Evolutionary conservation across 768 basidiomycete species (phyloP).

Genomic region (Pleurotus djamor): DNA sequence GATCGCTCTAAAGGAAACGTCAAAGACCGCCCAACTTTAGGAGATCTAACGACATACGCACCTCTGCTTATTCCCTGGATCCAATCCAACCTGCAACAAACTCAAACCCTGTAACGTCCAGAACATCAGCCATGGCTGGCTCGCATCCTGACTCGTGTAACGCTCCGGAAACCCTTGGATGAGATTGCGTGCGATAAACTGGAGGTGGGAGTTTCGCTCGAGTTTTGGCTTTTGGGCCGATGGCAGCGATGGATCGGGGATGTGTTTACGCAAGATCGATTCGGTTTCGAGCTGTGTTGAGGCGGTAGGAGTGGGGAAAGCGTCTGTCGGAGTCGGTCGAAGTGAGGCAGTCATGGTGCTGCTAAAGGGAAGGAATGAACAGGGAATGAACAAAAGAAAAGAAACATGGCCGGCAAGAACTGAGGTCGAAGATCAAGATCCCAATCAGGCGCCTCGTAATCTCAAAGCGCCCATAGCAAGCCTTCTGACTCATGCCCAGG

Average conservation of each 20-base stretch:
- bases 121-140: slow-evolving; percentile 93
- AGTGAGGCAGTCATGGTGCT: slow-evolving; percentile 9
- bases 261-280: slow-evolving; percentile 52
- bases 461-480: too few species aligned
- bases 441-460: too few species aligned
- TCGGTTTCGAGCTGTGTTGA: slow-evolving; percentile 64
- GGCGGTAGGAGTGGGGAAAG: slow-evolving; percentile 63
- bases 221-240: slow-evolving; percentile 31
- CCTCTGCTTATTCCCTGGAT: slow-evolving; percentile 77
- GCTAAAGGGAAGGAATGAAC: too few species aligned
- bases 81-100: slow-evolving; percentile 72
- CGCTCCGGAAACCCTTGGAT: slow-evolving; percentile 77
- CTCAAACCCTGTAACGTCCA: slow-evolving; percentile 90
- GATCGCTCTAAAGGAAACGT: slow-evolving; percentile 52
- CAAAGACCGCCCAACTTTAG: neutral
- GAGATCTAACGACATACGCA: slow-evolving; percentile 26
- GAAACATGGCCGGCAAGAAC: neutral
- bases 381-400: too few species aligned
- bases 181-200: slow-evolving; percentile 71
- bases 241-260: slow-evolving; percentile 26
- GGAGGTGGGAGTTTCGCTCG: slow-evolving; percentile 65
- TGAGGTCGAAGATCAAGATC: too few species aligned
- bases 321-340: slow-evolving; percentile 48
- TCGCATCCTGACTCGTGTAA: slow-evolving; percentile 88
- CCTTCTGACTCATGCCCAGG: too few species aligned